Evolutionary conservation across 306 rosid species (phyloP).

Genomic region (Luffa acutangula): DNA sequence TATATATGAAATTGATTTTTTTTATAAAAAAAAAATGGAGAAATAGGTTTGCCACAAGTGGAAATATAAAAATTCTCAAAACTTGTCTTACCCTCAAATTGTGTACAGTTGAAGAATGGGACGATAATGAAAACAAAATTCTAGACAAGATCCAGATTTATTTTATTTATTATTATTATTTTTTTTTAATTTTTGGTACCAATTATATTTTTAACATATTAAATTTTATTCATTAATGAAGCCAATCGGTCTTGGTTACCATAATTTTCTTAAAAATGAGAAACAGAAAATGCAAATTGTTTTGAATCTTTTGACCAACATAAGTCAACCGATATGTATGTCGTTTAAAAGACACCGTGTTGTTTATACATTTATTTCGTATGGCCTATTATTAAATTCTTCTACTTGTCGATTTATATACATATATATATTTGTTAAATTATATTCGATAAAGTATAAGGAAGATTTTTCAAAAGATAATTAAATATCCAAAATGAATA

Average conservation of each 20-base stretch:
- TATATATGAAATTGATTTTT: too few relatives aligned
- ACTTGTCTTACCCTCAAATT: too few relatives aligned
- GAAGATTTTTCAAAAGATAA: not conserved
- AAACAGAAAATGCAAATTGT: not conserved
- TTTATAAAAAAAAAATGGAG: too few relatives aligned
- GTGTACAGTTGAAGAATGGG: too few relatives aligned
- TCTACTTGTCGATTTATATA: not conserved
- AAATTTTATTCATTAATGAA: too few relatives aligned
- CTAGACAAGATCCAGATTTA: not conserved
- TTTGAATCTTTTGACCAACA: not conserved
- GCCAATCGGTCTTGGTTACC: not conserved
- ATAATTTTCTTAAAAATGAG: not conserved
- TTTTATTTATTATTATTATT: too few relatives aligned
- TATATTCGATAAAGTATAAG: not conserved
- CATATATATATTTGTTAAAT: not conserved
- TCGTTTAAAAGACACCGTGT: not conserved
- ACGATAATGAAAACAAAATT: not conserved
- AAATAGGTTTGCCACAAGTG: too few relatives aligned
- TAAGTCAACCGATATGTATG: not conserved
- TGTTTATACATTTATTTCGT: not conserved
- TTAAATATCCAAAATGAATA: not conserved
- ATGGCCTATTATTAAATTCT: not conserved
- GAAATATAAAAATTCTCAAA: too few relatives aligned
- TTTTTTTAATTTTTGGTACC: not conserved
- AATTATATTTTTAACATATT: too few relatives aligned